These are phyloP conservation scores for Hericium coralloides DNA, from an alignment of 768 basidiomycete species.

Conservation along the genomic window DNA sequence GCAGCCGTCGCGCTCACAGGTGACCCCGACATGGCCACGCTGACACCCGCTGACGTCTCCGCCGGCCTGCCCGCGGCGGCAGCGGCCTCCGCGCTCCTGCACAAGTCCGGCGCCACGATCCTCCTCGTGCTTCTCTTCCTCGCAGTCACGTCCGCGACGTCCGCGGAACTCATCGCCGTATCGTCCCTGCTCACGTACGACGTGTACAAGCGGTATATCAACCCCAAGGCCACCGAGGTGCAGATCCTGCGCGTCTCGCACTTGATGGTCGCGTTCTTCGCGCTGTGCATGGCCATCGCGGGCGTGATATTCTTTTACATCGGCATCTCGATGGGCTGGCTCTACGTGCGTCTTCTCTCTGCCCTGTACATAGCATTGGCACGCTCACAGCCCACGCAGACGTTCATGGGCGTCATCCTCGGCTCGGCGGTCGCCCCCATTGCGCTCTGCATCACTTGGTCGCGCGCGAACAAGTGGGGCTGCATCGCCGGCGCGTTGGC, in stretches of 20 bases:
- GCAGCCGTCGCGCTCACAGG: conserved; percentile 75
- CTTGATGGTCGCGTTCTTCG: conserved; percentile 57
- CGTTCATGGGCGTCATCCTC: conserved; percentile 82
- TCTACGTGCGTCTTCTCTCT: conserved; percentile 50
- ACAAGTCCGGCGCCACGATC: conserved; percentile 68
- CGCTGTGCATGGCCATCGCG: conserved; percentile 72
- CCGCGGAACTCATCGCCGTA: conserved; percentile 88
- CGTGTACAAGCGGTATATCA: conserved; percentile 80
- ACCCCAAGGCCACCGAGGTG: conserved; percentile 66
- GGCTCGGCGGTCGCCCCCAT: conserved; percentile 84
- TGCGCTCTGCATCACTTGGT: conserved; percentile 80
- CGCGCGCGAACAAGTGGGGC: conserved; percentile 77
- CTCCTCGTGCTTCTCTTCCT: conserved; percentile 78
- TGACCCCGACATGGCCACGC: conserved; percentile 42
- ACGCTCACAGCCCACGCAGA: conserved; percentile 32
- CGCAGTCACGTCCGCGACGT: conserved; percentile 78
- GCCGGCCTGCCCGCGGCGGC: conserved; percentile 86
- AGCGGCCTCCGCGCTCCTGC: conserved; percentile 74
- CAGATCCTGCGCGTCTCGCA: conserved; percentile 69
- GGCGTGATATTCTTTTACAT: conserved; percentile 85
- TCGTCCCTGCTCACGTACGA: conserved; percentile 81
- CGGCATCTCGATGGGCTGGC: conserved; percentile 90
- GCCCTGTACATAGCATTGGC: not conserved
- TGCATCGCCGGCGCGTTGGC: conserved; percentile 65
- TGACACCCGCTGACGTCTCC: conserved; percentile 59